Evolutionary conservation across 495 filamentous ascomycete genomes (phyloP).

Genomic region (Lophiostoma macrostomum): DNA sequence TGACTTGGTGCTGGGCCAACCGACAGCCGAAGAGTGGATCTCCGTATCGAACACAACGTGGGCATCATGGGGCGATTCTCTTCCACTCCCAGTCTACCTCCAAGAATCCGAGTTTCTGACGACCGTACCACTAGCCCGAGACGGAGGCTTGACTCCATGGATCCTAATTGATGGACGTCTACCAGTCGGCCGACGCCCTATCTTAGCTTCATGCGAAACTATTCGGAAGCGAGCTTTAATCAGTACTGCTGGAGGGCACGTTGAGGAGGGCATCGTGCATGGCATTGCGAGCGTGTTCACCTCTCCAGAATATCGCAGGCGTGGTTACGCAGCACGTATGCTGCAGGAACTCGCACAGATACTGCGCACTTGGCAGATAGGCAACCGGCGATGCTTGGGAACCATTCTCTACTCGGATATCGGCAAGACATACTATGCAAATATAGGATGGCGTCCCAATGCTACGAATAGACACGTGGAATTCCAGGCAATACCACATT

Average conservation of each 20-base stretch:
- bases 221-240: conserved; percentile 20
- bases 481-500: background rate
- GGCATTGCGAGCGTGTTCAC: conserved; percentile 33
- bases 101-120: conserved; percentile 26
- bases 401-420: conserved; percentile 41
- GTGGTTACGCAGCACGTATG: conserved; percentile 25
- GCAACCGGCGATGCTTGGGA: conserved; percentile 12
- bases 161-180: conserved; percentile 18
- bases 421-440: conserved; percentile 18
- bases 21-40: too few species aligned
- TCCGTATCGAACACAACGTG: too few species aligned
- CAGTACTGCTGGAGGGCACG: conserved; percentile 5
- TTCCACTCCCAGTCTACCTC: conserved; percentile 15
- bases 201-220: conserved; percentile 29
- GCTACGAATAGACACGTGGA: background rate
- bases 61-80: too few species aligned
- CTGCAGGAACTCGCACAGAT: conserved; percentile 27
- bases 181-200: conserved; percentile 14
- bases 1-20: too few species aligned
- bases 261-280: conserved; percentile 26
- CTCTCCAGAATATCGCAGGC: conserved; percentile 9
- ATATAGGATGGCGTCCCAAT: background rate
- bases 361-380: conserved; percentile 19
- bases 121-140: conserved; percentile 29
- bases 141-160: conserved; percentile 29